Percentiles rank a stretch among this genome's conserved stretches.
Conservation (phyloP, 139 green algal species). For the Desmodesmus armatus region DNA sequence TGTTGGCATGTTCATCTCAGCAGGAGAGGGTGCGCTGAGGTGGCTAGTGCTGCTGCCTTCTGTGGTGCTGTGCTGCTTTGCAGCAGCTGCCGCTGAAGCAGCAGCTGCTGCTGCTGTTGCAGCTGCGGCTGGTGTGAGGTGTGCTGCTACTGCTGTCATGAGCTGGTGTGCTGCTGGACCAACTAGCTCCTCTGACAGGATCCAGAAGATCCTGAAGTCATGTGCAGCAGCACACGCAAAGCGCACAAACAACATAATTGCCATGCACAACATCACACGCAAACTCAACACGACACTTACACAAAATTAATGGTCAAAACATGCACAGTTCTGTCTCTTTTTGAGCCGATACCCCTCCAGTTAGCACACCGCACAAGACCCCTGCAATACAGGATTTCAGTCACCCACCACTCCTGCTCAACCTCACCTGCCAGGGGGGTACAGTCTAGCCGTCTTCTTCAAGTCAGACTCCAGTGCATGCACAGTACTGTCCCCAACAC, state of each 20-base stretch:
- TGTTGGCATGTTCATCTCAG: constrained; percentile 21
- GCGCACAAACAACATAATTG: neutral
- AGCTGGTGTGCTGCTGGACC: constrained; percentile 41
- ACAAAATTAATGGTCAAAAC: no score
- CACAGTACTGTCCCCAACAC: constrained; percentile 17
- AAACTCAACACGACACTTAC: neutral
- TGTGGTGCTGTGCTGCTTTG: neutral
- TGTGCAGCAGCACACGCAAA: neutral
- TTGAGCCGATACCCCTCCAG: no score
- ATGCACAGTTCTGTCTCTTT: no score
- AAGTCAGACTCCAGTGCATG: constrained; percentile 23
- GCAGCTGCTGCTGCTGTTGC: constrained; percentile 5
- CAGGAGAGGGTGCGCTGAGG: neutral
- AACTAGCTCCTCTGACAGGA: constrained; percentile 34
- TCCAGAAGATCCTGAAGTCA: constrained; percentile 30
- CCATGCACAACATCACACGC: neutral
- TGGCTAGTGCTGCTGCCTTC: neutral
- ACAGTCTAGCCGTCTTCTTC: constrained; percentile 27
- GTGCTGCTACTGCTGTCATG: constrained; percentile 40
- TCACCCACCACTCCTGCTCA: neutral
- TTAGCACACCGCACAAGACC: no score
- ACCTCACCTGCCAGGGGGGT: constrained; percentile 33
- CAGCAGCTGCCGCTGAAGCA: neutral
- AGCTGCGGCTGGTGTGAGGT: neutral
- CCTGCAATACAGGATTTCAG: no score